Percentiles rank a stretch among this genome's conserved stretches.
phyloP scores from a whole-genome alignment of 257 asterid genomes.

The Fraxinus americana region DNA sequence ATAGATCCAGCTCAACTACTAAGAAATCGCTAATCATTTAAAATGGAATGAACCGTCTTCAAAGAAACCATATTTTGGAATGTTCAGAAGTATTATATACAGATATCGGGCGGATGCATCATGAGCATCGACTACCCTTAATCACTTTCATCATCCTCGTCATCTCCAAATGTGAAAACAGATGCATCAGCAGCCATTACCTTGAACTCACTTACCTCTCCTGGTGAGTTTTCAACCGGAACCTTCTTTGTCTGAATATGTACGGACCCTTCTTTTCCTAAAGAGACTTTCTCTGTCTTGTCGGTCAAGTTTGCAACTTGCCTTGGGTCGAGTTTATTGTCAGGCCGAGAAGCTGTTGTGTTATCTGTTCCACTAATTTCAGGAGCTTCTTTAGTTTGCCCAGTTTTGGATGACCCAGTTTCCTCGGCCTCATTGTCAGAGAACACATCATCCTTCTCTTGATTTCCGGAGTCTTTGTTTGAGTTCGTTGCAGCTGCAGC shows the following conservation, averaged over 20 bases:
- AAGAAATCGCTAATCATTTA: not conserved
- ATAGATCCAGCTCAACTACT: not conserved
- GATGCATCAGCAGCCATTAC: conserved; percentile 98
- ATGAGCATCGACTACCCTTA: conserved; percentile 18
- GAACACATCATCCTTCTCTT: conserved; percentile 63
- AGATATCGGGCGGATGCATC: not conserved
- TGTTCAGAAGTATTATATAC: conserved; percentile 16
- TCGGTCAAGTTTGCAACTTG: conserved; percentile 43
- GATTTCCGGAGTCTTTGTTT: conserved; percentile 33
- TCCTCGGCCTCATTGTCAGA: conserved; percentile 66
- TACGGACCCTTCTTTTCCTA: conserved; percentile 45
- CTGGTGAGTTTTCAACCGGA: conserved; percentile 37
- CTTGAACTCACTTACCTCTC: conserved; percentile 80
- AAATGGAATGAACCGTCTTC: not conserved
- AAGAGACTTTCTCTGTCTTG: conserved; percentile 56
- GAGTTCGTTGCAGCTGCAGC: conserved; percentile 36
- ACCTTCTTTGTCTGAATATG: conserved; percentile 51
- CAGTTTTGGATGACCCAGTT: conserved; percentile 39
- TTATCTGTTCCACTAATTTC: conserved; percentile 24
- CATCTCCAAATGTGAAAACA: conserved; percentile 90
- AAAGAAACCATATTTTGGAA: not conserved
- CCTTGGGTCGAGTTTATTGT: conserved; percentile 31
- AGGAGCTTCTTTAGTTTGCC: conserved; percentile 39
- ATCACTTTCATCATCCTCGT: conserved; percentile 89
- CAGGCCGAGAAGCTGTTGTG: conserved; percentile 31